Conservation (phyloP, 139 green algal genomes). For the Edaphochlamys debaryana region DNA sequence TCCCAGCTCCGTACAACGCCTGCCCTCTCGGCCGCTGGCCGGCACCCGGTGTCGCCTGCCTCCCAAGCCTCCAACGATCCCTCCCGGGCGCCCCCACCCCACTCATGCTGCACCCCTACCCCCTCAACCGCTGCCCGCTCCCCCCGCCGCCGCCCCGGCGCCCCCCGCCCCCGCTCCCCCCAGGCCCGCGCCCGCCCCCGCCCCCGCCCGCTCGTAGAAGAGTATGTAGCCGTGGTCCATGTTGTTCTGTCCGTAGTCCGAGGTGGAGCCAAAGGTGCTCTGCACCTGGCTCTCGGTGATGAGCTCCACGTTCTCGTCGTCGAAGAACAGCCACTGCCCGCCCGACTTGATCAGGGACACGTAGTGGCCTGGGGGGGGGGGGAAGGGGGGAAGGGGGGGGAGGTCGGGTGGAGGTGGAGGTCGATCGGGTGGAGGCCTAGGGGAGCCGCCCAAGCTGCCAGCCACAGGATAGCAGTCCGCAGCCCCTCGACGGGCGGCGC, state of each 20-base stretch:
- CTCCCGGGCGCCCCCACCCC: too few relatives aligned
- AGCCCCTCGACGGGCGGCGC: too few relatives aligned
- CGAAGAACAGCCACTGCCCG: slow-evolving; percentile 91
- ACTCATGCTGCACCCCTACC: too few relatives aligned
- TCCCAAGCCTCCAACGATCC: too few relatives aligned
- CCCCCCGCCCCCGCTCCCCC: background rate
- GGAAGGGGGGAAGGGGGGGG: background rate
- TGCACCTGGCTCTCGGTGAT: slow-evolving; percentile 84
- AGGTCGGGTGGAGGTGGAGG: background rate
- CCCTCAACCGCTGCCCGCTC: too few relatives aligned
- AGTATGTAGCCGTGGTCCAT: slow-evolving; percentile 98
- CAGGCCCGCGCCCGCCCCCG: too few relatives aligned
- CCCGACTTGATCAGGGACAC: slow-evolving; percentile 92
- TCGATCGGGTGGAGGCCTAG: background rate
- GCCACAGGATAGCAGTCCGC: too few relatives aligned
- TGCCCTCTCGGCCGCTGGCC: too few relatives aligned
- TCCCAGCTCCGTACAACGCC: too few relatives aligned
- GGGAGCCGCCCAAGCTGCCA: slow-evolving; percentile 1
- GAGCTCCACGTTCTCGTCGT: slow-evolving; percentile 88
- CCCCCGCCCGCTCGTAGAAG: slow-evolving; percentile 82
- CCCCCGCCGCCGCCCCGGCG: too few relatives aligned
- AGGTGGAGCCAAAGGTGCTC: slow-evolving; percentile 89
- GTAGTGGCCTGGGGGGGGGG: slow-evolving; percentile 87
- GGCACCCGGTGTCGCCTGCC: too few relatives aligned
- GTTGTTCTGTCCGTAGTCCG: slow-evolving; percentile 71